Base-by-base conservation (phyloP, 108 stramenopile species). In the Pseudonitzschia multistriata region DNA sequence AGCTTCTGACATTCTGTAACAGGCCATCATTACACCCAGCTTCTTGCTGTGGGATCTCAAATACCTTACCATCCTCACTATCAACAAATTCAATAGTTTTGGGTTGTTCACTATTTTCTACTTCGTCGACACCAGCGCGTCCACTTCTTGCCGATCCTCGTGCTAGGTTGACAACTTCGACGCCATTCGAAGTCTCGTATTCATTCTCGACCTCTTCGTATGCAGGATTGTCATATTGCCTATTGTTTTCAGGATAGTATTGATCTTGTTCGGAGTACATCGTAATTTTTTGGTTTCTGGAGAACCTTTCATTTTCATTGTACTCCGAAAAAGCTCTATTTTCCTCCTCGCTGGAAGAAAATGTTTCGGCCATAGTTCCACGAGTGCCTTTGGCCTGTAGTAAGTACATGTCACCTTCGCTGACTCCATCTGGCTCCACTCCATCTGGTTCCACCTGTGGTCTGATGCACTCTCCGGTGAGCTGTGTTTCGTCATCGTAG, bases 331-430 rank as follows among this genome's bases (percentile, higher is more conserved):
- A 57, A 11, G 62, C 34, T 5, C 36, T 42, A n/a, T 62, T 42
- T 37, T 42, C 62, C 24, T 54, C 53, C 15, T 27, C 64, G 24
- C 72, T 62, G 22, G 73, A 74, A 22, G 73, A 74, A 62, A 74
- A 74, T 3, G 66, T 67, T 49, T 74, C 73, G 0, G 66, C 66
- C 55, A 60, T 35, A 5, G 73, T 74, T 42, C 67, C 68, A 19
- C 63, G 57, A 2, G 74, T 74, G n/a, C 56, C 66, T 35, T 68
- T 74, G 61, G 61, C 66, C 19, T 67, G 50, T 1, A 67, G 28
- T 67, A 34, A 37, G 27, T 53, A 67, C 19, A 33, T 35, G 2
- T 30, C 22, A n/a, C 24, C 54, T 3, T 21, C 14, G 5, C 24
- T 55, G 3, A 5, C 29, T 22, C 14, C 54, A 5, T 55, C 22